These are phyloP conservation scores for Purpureocillium lavendulum DNA, from an alignment of 2,329 filamentous ascomycete species.

Conservation along the genomic window DNA sequence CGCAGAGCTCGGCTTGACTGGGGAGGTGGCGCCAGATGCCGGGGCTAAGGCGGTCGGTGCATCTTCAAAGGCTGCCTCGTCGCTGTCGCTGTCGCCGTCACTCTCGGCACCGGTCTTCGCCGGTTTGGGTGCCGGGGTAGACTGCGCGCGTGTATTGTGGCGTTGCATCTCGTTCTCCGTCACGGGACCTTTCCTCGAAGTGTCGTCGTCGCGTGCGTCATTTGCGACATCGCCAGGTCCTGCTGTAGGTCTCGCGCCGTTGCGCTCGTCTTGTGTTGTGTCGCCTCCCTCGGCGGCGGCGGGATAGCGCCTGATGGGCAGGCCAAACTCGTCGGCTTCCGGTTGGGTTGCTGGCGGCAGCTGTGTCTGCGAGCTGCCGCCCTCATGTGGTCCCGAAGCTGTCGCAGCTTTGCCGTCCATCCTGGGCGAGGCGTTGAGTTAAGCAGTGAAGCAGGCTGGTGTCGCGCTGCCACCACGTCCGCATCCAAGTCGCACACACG, in stretches of 20 bases:
- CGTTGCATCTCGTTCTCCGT: background rate
- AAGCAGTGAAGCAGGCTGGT: conserved; percentile 8
- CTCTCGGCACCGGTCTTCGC: background rate
- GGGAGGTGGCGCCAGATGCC: conserved; percentile 1
- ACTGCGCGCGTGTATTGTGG: background rate
- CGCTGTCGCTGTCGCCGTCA: conserved; percentile 26
- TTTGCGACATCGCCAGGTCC: background rate
- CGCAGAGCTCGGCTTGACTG: background rate
- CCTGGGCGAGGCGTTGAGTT: conserved; percentile 15
- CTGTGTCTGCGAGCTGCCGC: conserved; percentile 9
- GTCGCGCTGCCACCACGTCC: conserved; percentile 11
- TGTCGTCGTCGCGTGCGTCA: too few relatives aligned
- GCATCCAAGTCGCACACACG: conserved; percentile 13
- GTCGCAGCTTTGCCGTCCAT: conserved; percentile 9
- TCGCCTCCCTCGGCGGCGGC: conserved; percentile 7
- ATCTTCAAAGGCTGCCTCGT: conserved; percentile 27
- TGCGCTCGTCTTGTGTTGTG: background rate
- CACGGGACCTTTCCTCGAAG: too few relatives aligned
- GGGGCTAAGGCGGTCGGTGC: conserved; percentile 19
- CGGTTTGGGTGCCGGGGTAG: too few relatives aligned
- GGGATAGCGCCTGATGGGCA: conserved; percentile 49
- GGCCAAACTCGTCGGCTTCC: conserved; percentile 63
- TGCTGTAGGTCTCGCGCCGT: background rate
- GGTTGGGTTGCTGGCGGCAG: conserved; percentile 14
- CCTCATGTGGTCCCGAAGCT: background rate